Base-by-base conservation (phyloP, 331 rosid species). In the Spiraea crenata region DNA sequence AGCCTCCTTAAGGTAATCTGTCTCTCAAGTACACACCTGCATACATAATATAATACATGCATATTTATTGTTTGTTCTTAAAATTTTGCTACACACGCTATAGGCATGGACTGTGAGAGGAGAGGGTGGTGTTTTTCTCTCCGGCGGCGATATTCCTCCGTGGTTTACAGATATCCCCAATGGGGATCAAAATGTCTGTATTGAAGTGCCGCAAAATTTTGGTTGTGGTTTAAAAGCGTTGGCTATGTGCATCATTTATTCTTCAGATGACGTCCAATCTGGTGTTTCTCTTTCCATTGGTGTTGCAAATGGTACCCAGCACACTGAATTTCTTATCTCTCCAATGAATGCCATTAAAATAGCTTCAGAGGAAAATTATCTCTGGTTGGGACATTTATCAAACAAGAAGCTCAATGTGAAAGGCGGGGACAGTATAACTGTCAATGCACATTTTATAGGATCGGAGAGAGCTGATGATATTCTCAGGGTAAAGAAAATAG, bases 141-240 rank as follows among this genome's bases (percentile, higher is more conserved):
- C 66, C 4, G 72, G 58, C 9, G 5, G n/a, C 56, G 55, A 64
- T 44, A 64, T 65, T 74, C 71, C 77, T 34, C 50, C 55, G 9
- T 74, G 66, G 71, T 65, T 55, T 57, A 45, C 25, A 14, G 52
- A 64, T 46, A 4, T 41, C n/a, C n/a, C n/a, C 3, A 31, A 38
- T 7, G 67, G 66, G 40, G 73, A 73, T 0, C 1, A 20, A 4
- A 45, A 51, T 1, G 44, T 67, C 3, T 38, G 3, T 20, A 55
- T 66, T 57, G 67, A 74, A 66, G 72, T 74, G 42, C 79, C 79
- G 35, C 61, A 5, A 2, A 11, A 56, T 5, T 19, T 39, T n/a
- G 37, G 45, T 65, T 6, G 25, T n/a, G 65, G 6, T 17, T 17
- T 74, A 15, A 57, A n/a, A 7, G 60, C 50, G 25, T 57, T 74